These are phyloP conservation scores for Hydrangea macrophylla DNA, from an alignment of 148 eudicot species.

Conservation along the genomic window DNA sequence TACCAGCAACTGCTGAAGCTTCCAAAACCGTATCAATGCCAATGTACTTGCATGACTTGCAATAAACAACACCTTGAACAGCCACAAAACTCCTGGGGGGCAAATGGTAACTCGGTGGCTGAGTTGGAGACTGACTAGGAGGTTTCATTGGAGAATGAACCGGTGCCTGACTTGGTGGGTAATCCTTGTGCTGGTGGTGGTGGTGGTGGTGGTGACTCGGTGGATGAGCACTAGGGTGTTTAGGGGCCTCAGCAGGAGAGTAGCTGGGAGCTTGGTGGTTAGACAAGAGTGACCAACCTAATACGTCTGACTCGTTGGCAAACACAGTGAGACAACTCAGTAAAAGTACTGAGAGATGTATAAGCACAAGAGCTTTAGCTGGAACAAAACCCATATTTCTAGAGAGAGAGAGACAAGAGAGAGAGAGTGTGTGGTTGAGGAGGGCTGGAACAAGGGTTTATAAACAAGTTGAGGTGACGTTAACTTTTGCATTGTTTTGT, in stretches of 20 bases:
- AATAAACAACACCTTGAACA: conserved; percentile 72
- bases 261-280: conserved; percentile 12
- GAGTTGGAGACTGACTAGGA: conserved; percentile 3
- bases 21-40: conserved; percentile 56
- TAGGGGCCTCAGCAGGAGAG: conserved; percentile 13
- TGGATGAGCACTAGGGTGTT: neutral
- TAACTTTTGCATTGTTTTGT: no score
- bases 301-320: neutral
- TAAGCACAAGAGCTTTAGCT: neutral
- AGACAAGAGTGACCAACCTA: neutral
- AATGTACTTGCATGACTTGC: conserved; percentile 61
- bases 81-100: conserved; percentile 40
- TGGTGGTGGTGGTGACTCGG: conserved; percentile 1
- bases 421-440: no score
- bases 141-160: conserved; percentile 6
- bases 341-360: conserved; percentile 3
- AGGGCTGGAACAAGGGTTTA: no score
- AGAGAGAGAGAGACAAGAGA: neutral
- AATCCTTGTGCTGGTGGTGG: neutral
- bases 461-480: no score
- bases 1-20: conserved; percentile 60
- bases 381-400: conserved; percentile 4
- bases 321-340: conserved; percentile 3
- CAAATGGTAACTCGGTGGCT: conserved; percentile 11
- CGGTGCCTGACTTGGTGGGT: conserved; percentile 12